A percentile compares a stretch with the other conserved stretches of the same genome.
phyloP scores from a whole-genome alignment of 2,329 filamentous ascomycete genomes.

The Monosporascus sp. region DNA sequence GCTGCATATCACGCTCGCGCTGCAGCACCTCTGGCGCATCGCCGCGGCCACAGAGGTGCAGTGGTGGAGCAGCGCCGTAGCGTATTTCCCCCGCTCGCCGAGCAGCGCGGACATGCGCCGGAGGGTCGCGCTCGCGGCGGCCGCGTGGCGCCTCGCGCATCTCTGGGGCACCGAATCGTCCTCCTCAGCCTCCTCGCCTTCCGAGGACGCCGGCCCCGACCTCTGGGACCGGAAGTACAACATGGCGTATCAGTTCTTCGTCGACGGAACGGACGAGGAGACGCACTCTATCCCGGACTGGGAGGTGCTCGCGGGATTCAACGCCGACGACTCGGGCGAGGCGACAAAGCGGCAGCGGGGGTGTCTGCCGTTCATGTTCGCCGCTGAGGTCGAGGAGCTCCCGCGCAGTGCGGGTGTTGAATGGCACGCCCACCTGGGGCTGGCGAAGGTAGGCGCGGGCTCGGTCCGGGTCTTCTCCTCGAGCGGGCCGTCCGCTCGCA shows the following conservation, averaged over 20 bases:
- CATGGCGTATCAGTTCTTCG: constrained; percentile 39
- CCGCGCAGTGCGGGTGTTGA: constrained; percentile 73
- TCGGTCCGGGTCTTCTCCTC: constrained; percentile 15
- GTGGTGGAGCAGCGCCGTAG: constrained; percentile 71
- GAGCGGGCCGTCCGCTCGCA: neutral
- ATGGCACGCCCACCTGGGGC: constrained; percentile 70
- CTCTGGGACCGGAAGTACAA: constrained; percentile 65
- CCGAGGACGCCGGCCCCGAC: constrained; percentile 47
- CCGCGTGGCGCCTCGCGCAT: constrained; percentile 45
- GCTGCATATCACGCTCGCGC: constrained; percentile 62
- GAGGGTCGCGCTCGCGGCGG: constrained; percentile 37
- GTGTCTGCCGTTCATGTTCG: constrained; percentile 61
- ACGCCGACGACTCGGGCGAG: constrained; percentile 22
- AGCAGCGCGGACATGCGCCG: constrained; percentile 9
- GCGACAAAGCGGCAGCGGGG: constrained; percentile 20
- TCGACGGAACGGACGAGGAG: constrained; percentile 16
- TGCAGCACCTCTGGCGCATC: constrained; percentile 89
- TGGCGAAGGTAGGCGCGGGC: constrained; percentile 31
- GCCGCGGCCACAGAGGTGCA: constrained; percentile 65
- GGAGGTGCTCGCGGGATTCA: constrained; percentile 35
- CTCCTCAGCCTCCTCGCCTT: no score
- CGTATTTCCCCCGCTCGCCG: constrained; percentile 55
- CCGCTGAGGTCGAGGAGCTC: constrained; percentile 69
- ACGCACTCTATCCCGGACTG: constrained; percentile 44
- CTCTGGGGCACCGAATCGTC: constrained; percentile 11